phyloP scores from a whole-genome alignment of 345 rosid genomes.

The Eucalyptus viminalis region DNA sequence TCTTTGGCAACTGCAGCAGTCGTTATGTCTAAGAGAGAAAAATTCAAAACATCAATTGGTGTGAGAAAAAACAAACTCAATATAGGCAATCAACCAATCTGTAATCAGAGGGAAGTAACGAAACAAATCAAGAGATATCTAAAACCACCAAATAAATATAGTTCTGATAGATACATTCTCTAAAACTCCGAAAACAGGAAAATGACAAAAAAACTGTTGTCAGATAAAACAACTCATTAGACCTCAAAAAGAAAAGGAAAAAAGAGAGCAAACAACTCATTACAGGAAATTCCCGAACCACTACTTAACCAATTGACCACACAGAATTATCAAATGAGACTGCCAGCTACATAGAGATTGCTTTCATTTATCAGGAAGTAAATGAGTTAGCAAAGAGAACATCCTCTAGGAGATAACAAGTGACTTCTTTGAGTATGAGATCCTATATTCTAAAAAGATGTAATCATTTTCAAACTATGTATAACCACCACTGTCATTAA shows the following conservation, averaged over 20 bases:
- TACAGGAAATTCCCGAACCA: neutral
- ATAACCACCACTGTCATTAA: neutral
- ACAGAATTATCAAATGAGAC: neutral
- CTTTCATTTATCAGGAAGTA: neutral
- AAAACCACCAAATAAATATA: neutral
- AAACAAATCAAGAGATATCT: neutral
- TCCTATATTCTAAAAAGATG: neutral
- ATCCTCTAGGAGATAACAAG: neutral
- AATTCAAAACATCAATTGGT: neutral
- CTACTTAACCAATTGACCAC: neutral
- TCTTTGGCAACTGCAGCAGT: conserved; percentile 85
- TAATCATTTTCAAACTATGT: neutral
- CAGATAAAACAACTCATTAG: neutral
- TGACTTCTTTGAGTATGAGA: neutral
- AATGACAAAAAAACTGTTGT: neutral
- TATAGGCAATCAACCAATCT: neutral
- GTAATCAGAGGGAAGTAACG: neutral
- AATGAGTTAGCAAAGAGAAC: neutral
- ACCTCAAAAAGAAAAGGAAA: neutral
- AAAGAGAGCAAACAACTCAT: neutral
- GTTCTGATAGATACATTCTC: neutral
- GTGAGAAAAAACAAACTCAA: neutral
- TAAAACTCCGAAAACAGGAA: neutral
- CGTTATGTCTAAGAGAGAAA: conserved; percentile 44
- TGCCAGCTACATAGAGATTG: neutral